These are phyloP conservation scores for Solanum neorickii DNA, from an alignment of 257 asterid genomes.

Conservation along the genomic window DNA sequence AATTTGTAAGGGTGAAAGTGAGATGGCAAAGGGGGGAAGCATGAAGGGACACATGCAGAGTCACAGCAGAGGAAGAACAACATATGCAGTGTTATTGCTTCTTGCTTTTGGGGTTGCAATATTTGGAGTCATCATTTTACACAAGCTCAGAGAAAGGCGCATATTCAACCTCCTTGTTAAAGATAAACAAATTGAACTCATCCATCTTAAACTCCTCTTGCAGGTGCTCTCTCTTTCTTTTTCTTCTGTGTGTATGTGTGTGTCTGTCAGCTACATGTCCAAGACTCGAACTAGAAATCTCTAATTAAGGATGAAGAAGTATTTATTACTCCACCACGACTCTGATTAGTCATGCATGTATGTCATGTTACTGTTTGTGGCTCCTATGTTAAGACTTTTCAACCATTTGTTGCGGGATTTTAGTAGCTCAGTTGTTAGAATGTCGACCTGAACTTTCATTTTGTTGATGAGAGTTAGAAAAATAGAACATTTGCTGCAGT, in stretches of 20 bases:
- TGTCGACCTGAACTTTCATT: not conserved
- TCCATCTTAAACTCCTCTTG: conserved; percentile 40
- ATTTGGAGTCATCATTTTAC: conserved; percentile 37
- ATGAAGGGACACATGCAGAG: conserved; percentile 1
- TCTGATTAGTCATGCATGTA: not conserved
- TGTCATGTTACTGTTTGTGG: not conserved
- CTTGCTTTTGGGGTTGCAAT: conserved; percentile 44
- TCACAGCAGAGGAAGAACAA: conserved; percentile 22
- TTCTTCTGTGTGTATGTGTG: not conserved
- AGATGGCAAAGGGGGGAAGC: not conserved
- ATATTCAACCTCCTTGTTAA: conserved; percentile 28
- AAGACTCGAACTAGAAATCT: not conserved
- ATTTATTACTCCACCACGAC: not conserved
- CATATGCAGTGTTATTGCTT: conserved; percentile 26
- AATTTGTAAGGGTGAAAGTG: not conserved
- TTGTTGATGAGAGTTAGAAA: not conserved
- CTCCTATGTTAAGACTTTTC: not conserved
- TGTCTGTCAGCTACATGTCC: not conserved
- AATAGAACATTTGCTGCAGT: not conserved
- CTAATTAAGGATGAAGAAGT: not conserved
- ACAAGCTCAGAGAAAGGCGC: conserved; percentile 42
- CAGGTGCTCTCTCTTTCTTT: conserved; percentile 28
- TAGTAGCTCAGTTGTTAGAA: not conserved
- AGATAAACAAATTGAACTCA: conserved; percentile 34
- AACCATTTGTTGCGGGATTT: not conserved